Percentiles rank a stretch among this genome's conserved stretches.
Evolutionary conservation across 176 grass and related monocot genomes (phyloP).

Genomic region (Aegilops longissima): DNA sequence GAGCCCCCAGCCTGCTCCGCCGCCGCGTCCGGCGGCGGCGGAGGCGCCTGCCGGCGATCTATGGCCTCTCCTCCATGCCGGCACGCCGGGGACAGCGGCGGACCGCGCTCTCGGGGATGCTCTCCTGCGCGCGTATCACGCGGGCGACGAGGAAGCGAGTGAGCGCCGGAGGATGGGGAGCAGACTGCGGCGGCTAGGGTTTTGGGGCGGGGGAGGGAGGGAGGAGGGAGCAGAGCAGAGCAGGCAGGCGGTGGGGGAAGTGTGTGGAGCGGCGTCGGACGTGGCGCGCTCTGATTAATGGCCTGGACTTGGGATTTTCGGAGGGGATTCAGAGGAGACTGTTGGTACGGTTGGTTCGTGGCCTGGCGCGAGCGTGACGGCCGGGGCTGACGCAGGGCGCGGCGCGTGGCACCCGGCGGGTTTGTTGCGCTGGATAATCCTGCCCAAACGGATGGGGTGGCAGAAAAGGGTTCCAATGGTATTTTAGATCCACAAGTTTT

Average conservation of each 20-base stretch:
- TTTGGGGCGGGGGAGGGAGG: background rate
- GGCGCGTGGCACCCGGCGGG: background rate
- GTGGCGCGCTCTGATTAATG: constrained; percentile 22
- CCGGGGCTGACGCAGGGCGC: background rate
- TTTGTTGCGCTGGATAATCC: background rate
- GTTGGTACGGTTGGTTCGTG: constrained; percentile 8
- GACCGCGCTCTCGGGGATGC: background rate
- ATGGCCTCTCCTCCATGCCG: constrained; percentile 55
- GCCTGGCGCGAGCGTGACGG: background rate
- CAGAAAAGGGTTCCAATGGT: background rate
- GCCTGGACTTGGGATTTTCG: background rate
- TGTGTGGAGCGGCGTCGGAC: constrained; percentile 20
- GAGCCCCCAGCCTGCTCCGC: constrained; percentile 29
- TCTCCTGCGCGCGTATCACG: background rate
- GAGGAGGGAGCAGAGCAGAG: background rate
- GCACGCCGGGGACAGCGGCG: background rate
- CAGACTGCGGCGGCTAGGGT: constrained; percentile 44
- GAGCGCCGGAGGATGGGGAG: background rate
- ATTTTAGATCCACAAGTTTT: background rate
- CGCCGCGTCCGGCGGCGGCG: constrained; percentile 43
- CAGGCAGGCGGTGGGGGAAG: constrained; percentile 23
- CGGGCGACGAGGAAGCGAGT: background rate
- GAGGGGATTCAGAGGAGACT: background rate
- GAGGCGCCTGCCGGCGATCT: constrained; percentile 35
- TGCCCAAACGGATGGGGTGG: background rate